These are phyloP conservation scores for Phytophthora pisi DNA, from an alignment of 352 stramenopile species.

Conservation along the genomic window DNA sequence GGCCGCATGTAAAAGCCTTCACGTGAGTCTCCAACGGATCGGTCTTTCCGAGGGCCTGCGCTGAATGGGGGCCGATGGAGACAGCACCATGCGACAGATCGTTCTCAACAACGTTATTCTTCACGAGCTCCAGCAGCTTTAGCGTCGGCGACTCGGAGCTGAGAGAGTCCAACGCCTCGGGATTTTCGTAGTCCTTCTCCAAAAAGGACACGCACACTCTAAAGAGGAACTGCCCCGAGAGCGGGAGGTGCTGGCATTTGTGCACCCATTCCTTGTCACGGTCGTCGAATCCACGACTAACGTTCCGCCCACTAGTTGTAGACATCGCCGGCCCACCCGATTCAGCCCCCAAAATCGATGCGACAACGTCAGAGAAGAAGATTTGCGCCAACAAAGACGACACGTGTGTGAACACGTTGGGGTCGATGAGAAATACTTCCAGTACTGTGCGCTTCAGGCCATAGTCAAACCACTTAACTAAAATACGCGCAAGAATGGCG, in stretches of 20 bases:
- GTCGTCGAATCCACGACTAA: slow-evolving; percentile 59
- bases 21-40: slow-evolving; percentile 88
- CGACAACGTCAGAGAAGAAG: slow-evolving; percentile 77
- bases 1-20: slow-evolving; percentile 84
- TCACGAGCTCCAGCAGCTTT: slow-evolving; percentile 66
- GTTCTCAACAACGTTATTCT: slow-evolving; percentile 80
- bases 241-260: slow-evolving; percentile 75
- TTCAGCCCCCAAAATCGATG: slow-evolving; percentile 45
- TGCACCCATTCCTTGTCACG: slow-evolving; percentile 79
- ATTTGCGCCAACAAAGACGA: slow-evolving; percentile 68
- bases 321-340: slow-evolving; percentile 12
- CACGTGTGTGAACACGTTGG: slow-evolving; percentile 63
- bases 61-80: slow-evolving; percentile 64
- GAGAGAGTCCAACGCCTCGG: slow-evolving; percentile 8
- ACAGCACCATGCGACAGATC: slow-evolving; percentile 60
- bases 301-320: slow-evolving; percentile 6
- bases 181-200: slow-evolving; percentile 32
- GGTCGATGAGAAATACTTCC: slow-evolving; percentile 69
- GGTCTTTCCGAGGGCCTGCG: slow-evolving; percentile 73
- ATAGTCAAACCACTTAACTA: slow-evolving; percentile 89
- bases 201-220: slow-evolving; percentile 72
- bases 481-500: slow-evolving; percentile 74
- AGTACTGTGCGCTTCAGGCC: slow-evolving; percentile 58
- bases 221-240: slow-evolving; percentile 85
- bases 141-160: slow-evolving; percentile 26